These are phyloP conservation scores for Leccinum pellstonianum DNA, from an alignment of 768 basidiomycete genomes.

Conservation along the genomic window DNA sequence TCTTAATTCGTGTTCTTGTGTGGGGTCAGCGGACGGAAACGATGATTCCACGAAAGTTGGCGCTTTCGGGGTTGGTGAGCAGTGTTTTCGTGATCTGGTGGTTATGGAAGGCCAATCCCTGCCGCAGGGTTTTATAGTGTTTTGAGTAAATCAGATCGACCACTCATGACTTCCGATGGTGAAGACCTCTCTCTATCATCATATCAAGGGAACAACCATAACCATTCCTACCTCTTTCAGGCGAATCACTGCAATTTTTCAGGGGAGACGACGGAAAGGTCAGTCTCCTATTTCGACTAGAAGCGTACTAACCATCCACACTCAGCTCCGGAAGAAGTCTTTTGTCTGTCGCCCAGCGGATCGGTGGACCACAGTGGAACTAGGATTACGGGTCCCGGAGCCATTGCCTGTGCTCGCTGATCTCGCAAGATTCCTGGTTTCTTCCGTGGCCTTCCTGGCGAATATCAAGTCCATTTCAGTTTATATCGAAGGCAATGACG, in stretches of 20 bases:
- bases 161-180: constrained; percentile 15
- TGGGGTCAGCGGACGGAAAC: constrained; percentile 14
- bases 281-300: neutral
- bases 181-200: neutral
- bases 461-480: constrained; percentile 5
- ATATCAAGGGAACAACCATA: neutral
- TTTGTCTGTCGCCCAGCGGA: neutral
- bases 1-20: neutral
- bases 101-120: neutral
- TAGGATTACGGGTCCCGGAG: constrained; percentile 7
- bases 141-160: constrained; percentile 17
- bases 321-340: constrained; percentile 6
- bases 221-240: constrained; percentile 1
- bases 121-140: constrained; percentile 18
- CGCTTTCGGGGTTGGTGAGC: constrained; percentile 19
- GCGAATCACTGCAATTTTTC: constrained; percentile 13
- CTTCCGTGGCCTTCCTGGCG: constrained; percentile 10
- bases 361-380: constrained; percentile 9
- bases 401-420: constrained; percentile 4
- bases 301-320: neutral
- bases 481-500: neutral
- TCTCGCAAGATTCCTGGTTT: constrained; percentile 14
- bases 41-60: constrained; percentile 13
- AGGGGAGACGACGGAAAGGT: constrained; percentile 12
- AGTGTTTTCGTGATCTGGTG: neutral